Evolutionary conservation across 2,329 filamentous ascomycete genomes (phyloP).

Genomic region (Chaetomium olivaceum): DNA sequence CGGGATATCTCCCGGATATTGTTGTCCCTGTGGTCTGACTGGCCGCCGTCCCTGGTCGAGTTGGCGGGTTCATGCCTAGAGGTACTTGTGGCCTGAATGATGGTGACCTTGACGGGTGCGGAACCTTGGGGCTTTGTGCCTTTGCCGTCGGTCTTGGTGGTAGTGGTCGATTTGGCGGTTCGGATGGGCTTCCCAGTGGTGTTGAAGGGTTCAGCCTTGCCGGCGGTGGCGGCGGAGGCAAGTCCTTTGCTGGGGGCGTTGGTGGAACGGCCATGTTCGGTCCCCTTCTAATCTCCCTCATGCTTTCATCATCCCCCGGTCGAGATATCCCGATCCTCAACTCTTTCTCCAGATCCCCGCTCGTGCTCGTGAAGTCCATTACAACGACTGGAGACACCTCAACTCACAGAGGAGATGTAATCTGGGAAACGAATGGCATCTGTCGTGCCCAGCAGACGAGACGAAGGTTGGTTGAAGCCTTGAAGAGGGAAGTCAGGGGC

Average conservation of each 20-base stretch:
- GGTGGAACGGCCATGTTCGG: slow-evolving; percentile 29
- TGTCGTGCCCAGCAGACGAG: slow-evolving; percentile 36
- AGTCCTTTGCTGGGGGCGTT: slow-evolving; percentile 31
- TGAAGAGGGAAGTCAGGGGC: slow-evolving; percentile 13
- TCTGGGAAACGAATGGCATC: slow-evolving; percentile 21
- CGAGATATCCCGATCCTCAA: slow-evolving; percentile 20
- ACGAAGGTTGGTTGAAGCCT: slow-evolving; percentile 19
- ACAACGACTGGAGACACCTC: slow-evolving; percentile 20
- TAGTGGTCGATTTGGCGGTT: slow-evolving; percentile 31
- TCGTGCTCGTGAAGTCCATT: slow-evolving; percentile 20
- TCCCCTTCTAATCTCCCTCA: slow-evolving; percentile 10
- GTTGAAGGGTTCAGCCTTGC: slow-evolving; percentile 16
- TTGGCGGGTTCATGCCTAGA: slow-evolving; percentile 32
- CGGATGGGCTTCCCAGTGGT: slow-evolving; percentile 14
- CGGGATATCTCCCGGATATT: slow-evolving; percentile 34
- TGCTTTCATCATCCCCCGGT: background rate
- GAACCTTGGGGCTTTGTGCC: slow-evolving; percentile 18
- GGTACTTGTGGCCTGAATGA: slow-evolving; percentile 27
- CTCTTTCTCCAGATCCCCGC: slow-evolving; percentile 26
- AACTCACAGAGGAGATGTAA: slow-evolving; percentile 22
- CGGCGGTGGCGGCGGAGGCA: slow-evolving; percentile 24
- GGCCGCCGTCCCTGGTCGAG: slow-evolving; percentile 31
- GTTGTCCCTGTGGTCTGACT: slow-evolving; percentile 22
- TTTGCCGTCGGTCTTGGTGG: slow-evolving; percentile 28
- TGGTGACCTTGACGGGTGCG: slow-evolving; percentile 25